Base-by-base conservation (phyloP, 2,329 filamentous ascomycete genomes). In the Parastagonospora avenae region DNA sequence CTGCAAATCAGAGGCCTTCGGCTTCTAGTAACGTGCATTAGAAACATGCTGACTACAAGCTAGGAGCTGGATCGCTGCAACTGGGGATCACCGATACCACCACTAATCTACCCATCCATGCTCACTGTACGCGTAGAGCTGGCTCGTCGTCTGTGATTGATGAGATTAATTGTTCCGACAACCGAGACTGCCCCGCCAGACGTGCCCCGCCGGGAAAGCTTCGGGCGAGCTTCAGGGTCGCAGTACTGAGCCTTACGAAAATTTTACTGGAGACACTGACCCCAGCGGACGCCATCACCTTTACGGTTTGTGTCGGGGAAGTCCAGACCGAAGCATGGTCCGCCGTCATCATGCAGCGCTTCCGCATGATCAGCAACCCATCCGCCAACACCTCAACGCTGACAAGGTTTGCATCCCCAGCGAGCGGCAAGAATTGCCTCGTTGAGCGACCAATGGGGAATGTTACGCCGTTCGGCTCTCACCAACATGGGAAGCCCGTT, bases 101-200 rank as follows among this genome's bases (percentile, higher is more conserved):
- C 5, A 24, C 19, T 5, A 24, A 3, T 24, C 19, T 24, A 24
- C 19, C 19, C 19, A 24, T 24, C 19, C 19, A 24, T 40, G 30
- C 36, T 44, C 36, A 35, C 42, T 36, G 42, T 30, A 29, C 14
- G 31, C 31, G 14, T 16, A 16, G 14, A 24, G 24, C 4, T 39
- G 37, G 29, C 24, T 41, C 50, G 52, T 57, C 54, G 48, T 42
- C 38, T 57, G 57, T 69, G 64, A 69, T 70, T 70, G 68, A 65
- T 67, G 65, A 52, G 53, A 58, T 70, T 62, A 70, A 65, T 71
- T 67, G 51, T 64, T 65, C 68, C 68, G 66, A 53, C 19, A 24
- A 24, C 19, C 19, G 19, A 24, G 19, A 43, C 53, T 59, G 61
- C 60, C 63, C 62, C 52, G 52, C 46, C 55, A 58, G 46, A 42